Evolutionary conservation across 2,329 filamentous ascomycete species (phyloP), one percentile per base, ranked within the genome.

Genomic region (Huntiella abstrusa): DNA sequence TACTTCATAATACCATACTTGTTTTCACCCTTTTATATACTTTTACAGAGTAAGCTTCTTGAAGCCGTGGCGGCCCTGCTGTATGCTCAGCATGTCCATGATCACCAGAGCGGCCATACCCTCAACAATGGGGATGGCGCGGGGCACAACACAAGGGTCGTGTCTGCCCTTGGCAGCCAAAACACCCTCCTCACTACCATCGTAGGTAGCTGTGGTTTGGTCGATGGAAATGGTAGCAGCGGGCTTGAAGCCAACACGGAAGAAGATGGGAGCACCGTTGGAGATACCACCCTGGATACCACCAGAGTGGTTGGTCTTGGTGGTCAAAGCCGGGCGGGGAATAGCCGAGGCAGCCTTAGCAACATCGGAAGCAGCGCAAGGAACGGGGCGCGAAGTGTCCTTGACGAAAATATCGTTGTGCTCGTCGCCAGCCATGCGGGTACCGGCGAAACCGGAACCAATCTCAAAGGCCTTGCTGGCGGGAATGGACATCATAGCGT

Each of bases 381-480:
- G 59, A 12, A 54, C 49, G 12, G 56, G 41, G 5, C 15, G 12
- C 40, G 57, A 52, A 38, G 61, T 45, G 16, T 50, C 61, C 47
- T 45, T 51, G 45, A 88, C 66, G 62, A 93, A 94, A 47, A 83
- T 69, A 61, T 96, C 88, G 60, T 96, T 96, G 72, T 96, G 87
- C 46, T 71, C 71, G n/a, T 82, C 91, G 16, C 91, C 88, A 2
- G 81, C 80, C 35, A 96, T 72, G 59, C 87, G 81, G 56, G 81
- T 82, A 49, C 91, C 88, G 43, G 71, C 77, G 61, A 96, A 96
- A 10, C 91, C 91, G 45, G 83, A 93, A 46, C 91, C 91, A 53
- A 96, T 80, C 60, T 96, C 88, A 58, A 96, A 96, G 46, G 82
- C 88, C 66, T 96, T 98, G 34, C 83, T 88, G 3, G 91, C 86